Base-by-base conservation (phyloP, 495 filamentous ascomycete genomes). In the Astrothelium subdiscretum region DNA sequence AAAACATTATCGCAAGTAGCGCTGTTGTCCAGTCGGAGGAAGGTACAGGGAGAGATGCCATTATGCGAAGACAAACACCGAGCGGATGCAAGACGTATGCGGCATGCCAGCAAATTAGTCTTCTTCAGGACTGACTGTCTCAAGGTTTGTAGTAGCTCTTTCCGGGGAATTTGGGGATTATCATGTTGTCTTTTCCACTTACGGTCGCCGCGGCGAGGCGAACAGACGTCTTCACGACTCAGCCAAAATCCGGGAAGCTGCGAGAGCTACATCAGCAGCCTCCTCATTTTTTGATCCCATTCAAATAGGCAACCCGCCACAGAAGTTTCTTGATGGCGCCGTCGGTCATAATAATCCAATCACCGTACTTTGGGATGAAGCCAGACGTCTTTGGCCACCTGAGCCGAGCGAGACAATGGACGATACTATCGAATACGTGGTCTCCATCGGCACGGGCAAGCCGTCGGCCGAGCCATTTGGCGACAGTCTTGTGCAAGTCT, bases 231-330 rank as follows among this genome's bases (percentile, higher is more conserved):
- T 63, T 0, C 62, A n/a, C 26, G 58, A 63, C 20, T 31, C 31
- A 3, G 32, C 20, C 32, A 65, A 57, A 58, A 65, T 65, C 29
- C 58, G 59, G 63, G 63, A 65, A 58, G 63, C 63, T n/a, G 35
- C 35, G 11, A 24, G 42, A 32, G 60, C 63, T 3, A 63, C 63
- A 24, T 65, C 63, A n/a, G 63, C 63, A 31, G 63, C 63, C 27
- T 32, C 63, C 0, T 64, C 63, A 15, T 57, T 65, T 43, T 65
- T 65, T 43, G 63, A 62, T 20, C 31, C 63, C 38, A 58, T 62
- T 48, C 51, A 60, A 18, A 65, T 65, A 13, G 63, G 63, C 18
- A 8, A 27, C 11, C 32, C 42, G 12, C 18, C 35, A 1, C 57
- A 44, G 31, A 43, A 18, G 2, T 59, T 63, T 27, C 58, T 63